Conservation (phyloP, 768 basidiomycete species). For the Phanerochaete sordida region DNA sequence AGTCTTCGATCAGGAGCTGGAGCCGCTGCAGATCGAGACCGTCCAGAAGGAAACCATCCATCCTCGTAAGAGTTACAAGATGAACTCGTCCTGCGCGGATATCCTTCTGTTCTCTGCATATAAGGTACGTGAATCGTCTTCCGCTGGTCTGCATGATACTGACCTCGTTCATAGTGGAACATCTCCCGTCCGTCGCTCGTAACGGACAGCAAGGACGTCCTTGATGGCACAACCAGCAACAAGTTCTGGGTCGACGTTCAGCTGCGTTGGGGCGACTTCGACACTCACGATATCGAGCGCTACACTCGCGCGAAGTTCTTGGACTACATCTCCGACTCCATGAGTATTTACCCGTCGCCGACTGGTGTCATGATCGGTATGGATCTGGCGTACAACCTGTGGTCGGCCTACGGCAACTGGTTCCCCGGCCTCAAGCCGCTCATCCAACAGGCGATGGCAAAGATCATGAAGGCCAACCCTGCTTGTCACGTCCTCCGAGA, state of each 20-base stretch:
- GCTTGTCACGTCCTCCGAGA: constrained; percentile 96
- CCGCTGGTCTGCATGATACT: constrained; percentile 1
- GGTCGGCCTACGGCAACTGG: constrained; percentile 99
- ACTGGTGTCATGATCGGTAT: constrained; percentile 99
- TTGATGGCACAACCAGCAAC: constrained; percentile 97
- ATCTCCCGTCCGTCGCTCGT: constrained; percentile 94
- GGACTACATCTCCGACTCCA: constrained; percentile 96
- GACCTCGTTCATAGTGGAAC: constrained; percentile 68
- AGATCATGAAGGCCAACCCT: constrained; percentile 99
- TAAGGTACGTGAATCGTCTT: constrained; percentile 43
- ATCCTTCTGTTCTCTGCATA: constrained; percentile 95
- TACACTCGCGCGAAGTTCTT: constrained; percentile 99
- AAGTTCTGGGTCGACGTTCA: constrained; percentile 99
- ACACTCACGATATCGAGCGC: constrained; percentile 97
- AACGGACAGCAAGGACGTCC: constrained; percentile 91
- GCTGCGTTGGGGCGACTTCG: constrained; percentile 96
- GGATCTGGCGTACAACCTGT: constrained; percentile 97
- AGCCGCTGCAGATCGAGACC: constrained; percentile 97
- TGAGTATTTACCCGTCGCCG: constrained; percentile 99
- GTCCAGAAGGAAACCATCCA: constrained; percentile 99
- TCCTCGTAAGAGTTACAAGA: constrained; percentile 99
- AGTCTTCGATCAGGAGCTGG: constrained; percentile 98
- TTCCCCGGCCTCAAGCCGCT: constrained; percentile 99
- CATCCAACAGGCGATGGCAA: constrained; percentile 98
- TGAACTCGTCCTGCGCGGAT: constrained; percentile 99